These are phyloP conservation scores for Penicillium simplicissimum DNA, from an alignment of 495 filamentous ascomycete species.

Conservation along the genomic window DNA sequence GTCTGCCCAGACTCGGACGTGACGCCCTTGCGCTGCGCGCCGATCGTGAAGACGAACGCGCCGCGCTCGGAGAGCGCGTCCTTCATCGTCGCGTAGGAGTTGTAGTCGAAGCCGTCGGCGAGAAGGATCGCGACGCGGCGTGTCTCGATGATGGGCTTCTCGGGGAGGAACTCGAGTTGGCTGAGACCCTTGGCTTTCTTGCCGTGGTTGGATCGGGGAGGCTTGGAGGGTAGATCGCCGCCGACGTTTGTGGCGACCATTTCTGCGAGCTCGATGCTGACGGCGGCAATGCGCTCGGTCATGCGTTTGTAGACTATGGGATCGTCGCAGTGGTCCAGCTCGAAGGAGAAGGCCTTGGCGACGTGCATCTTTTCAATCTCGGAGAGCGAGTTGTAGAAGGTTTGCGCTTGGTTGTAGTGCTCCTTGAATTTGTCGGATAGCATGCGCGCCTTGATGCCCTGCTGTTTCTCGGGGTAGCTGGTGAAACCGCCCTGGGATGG, in stretches of 20 bases:
- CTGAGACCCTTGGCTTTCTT: conserved; percentile 63
- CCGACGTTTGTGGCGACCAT: conserved; percentile 70
- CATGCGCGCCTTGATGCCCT: conserved; percentile 68
- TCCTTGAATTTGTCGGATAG: conserved; percentile 79
- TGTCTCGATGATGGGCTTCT: conserved; percentile 64
- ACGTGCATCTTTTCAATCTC: conserved; percentile 70
- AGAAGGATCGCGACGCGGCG: conserved; percentile 78
- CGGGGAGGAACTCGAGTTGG: conserved; percentile 66
- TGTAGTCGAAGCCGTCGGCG: conserved; percentile 75
- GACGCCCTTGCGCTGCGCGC: conserved; percentile 54
- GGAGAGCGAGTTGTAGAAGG: conserved; percentile 82
- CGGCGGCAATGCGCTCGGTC: conserved; percentile 66
- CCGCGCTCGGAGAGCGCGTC: conserved; percentile 58
- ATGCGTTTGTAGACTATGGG: conserved; percentile 76
- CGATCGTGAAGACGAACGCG: conserved; percentile 74
- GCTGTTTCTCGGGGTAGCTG: conserved; percentile 65
- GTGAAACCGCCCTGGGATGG: conserved; percentile 64
- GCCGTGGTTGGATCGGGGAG: conserved; percentile 61
- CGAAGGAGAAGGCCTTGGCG: conserved; percentile 70
- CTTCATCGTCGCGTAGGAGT: conserved; percentile 64
- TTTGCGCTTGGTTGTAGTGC: conserved; percentile 61
- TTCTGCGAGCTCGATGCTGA: conserved; percentile 71
- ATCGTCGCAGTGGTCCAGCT: conserved; percentile 89
- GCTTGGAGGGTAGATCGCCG: conserved; percentile 56
- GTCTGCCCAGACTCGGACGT: conserved; percentile 54